Percentiles rank a stretch among this genome's conserved stretches.
These are phyloP conservation scores for Ichthyophonus hoferi DNA, from an alignment of 208 protist genomes.

Conservation along the genomic window DNA sequence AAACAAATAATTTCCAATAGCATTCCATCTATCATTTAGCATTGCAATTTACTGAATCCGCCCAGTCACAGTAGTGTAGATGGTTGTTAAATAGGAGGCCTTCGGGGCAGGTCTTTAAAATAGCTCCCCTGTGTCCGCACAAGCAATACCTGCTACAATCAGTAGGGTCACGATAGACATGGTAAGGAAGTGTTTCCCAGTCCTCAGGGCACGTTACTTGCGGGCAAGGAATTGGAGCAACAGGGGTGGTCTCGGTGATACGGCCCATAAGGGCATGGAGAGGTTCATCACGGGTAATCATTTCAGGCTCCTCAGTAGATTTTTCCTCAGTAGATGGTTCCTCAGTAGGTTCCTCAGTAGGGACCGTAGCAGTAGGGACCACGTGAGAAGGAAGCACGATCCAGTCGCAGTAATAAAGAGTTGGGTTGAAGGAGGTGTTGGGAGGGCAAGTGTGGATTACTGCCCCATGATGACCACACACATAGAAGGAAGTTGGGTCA, in stretches of 20 bases:
- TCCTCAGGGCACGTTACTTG: neutral
- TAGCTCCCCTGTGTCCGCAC: neutral
- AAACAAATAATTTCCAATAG: too few species aligned
- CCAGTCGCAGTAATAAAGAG: neutral
- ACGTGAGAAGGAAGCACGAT: too few species aligned
- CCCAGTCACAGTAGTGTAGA: neutral
- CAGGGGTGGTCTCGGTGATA: too few species aligned
- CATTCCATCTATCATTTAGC: too few species aligned
- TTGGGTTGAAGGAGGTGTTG: neutral
- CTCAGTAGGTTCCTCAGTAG: too few species aligned
- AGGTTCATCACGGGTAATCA: too few species aligned
- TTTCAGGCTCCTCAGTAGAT: too few species aligned
- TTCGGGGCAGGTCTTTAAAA: neutral
- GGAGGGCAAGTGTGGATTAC: neutral
- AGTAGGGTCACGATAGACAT: neutral
- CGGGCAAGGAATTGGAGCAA: too few species aligned
- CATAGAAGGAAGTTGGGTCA: neutral
- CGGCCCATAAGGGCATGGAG: too few species aligned
- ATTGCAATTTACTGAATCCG: neutral
- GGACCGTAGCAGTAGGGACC: too few species aligned
- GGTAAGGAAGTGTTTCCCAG: neutral
- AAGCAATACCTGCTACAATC: neutral
- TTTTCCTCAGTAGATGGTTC: too few species aligned
- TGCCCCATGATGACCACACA: neutral
- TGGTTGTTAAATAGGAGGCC: neutral